Percentiles rank a stretch among this genome's conserved stretches.
Conservation (phyloP, 2,329 filamentous ascomycete species). For the Rachicladosporium sp. region DNA sequence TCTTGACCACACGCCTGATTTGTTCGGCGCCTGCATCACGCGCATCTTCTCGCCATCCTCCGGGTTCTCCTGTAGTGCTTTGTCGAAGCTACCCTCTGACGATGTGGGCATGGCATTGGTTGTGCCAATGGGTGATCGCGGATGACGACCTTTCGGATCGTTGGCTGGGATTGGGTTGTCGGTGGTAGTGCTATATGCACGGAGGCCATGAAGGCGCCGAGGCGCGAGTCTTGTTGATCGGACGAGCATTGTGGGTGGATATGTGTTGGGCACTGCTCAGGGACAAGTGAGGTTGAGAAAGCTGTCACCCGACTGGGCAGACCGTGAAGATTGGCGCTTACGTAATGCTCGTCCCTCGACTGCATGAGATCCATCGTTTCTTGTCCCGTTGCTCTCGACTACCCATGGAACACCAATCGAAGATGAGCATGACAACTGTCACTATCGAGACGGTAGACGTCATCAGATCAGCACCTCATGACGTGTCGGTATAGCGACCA, state of each 20-base stretch:
- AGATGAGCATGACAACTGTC: no score
- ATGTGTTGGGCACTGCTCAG: neutral
- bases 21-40: constrained; percentile 74
- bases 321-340: no score
- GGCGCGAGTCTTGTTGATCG: constrained; percentile 4
- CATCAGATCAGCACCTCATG: constrained; percentile 32
- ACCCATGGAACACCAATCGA: no score
- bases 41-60: constrained; percentile 44
- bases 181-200: constrained; percentile 15
- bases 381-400: no score
- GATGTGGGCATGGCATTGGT: constrained; percentile 48
- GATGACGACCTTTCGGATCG: constrained; percentile 42
- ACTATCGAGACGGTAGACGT: no score
- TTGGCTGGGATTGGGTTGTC: constrained; percentile 49
- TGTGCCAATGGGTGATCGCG: constrained; percentile 38
- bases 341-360: no score
- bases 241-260: constrained; percentile 4
- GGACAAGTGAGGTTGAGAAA: constrained; percentile 4
- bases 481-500: constrained; percentile 55
- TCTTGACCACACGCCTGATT: constrained; percentile 65
- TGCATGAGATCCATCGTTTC: no score
- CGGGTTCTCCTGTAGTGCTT: constrained; percentile 42
- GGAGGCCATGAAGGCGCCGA: constrained; percentile 4
- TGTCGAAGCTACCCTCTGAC: constrained; percentile 38
- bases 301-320: no score